These are phyloP conservation scores for Blastobotrys ciferrii DNA, from an alignment of 1,139 yeast genomes.

Conservation along the genomic window DNA sequence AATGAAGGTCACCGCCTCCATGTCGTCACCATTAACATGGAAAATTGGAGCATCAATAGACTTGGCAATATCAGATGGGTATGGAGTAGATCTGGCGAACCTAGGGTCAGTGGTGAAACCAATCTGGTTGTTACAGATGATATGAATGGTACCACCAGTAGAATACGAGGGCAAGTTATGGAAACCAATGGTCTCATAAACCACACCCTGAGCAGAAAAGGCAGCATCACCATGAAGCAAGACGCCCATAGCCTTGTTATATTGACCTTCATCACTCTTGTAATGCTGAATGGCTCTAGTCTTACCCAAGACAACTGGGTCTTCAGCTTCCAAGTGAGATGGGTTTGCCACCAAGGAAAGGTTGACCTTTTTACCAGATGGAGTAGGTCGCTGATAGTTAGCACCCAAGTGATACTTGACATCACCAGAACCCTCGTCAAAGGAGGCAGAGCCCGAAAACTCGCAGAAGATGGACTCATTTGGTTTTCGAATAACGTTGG, in stretches of 20 bases:
- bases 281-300: constrained; percentile 94
- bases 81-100: constrained; percentile 95
- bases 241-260: constrained; percentile 85
- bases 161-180: constrained; percentile 89
- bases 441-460: constrained; percentile 85
- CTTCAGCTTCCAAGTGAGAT: constrained; percentile 98
- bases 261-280: constrained; percentile 80
- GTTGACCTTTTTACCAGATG: constrained; percentile 95
- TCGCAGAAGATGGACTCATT: constrained; percentile 96
- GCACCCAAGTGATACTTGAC: constrained; percentile 99
- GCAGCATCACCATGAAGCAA: constrained; percentile 99
- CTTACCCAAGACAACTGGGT: constrained; percentile 97
- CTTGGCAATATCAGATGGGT: constrained; percentile 97
- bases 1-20: constrained; percentile 86
- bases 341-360: constrained; percentile 97
- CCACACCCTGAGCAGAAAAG: constrained; percentile 98
- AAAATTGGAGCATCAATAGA: constrained; percentile 95
- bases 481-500: constrained; percentile 97
- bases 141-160: constrained; percentile 97
- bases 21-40: constrained; percentile 99
- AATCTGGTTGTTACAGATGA: constrained; percentile 95
- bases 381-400: constrained; percentile 98
- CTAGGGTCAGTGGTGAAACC: constrained; percentile 99
- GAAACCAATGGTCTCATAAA: constrained; percentile 97
- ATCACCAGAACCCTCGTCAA: constrained; percentile 91